Base-by-base conservation (phyloP, 176 grass and related monocot genomes). In the Hordeum marinum region DNA sequence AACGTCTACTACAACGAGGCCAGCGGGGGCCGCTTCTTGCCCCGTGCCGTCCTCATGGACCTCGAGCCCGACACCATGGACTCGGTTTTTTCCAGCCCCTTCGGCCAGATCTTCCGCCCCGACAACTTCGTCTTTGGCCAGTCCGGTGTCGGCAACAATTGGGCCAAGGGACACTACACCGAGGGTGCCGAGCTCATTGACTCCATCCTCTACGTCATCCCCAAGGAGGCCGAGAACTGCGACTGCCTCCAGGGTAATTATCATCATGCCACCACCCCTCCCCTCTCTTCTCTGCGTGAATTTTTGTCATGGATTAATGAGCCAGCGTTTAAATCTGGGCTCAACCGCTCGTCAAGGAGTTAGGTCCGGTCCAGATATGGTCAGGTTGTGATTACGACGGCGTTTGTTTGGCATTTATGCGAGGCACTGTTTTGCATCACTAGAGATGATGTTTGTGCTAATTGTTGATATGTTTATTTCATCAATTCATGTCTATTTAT, bases 141-240 rank as follows among this genome's bases (percentile, higher is more conserved):
- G 83, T 94, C 92, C 57, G 92, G 95, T 11, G 95, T 92, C 2
- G 95, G 90, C 0, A 97, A 97, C 83, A 97, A 97, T 84, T 97
- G 95, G 95, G 95, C 92, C 36, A 97, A 97, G 88, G 95, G 95
- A 0, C 95, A 97, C 81, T 97, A 97, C 79, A 97, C 95, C 78
- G 95, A 97, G 86, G 95, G 95, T 25, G 95, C 95, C 10, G 95
- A 97, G 90, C 88, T 97, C 50, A 94, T 97, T 64, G 95, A 97
- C 76, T 84, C 95, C 25, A 88, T 97, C 71, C 89, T 97, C 75
- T 92, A 97, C 75, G 95, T 97, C 57, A 90, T 98, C 4, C 91
- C 92, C 77, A 98, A 95, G 89, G 95, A 98, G 85, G 95, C 95
- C 63, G 92, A 98, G 87, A 98, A 98, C 80, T 98, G 95, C 80